Evolutionary conservation across 2,329 filamentous ascomycete genomes (phyloP).

Genomic region (Grosmannia huntii): DNA sequence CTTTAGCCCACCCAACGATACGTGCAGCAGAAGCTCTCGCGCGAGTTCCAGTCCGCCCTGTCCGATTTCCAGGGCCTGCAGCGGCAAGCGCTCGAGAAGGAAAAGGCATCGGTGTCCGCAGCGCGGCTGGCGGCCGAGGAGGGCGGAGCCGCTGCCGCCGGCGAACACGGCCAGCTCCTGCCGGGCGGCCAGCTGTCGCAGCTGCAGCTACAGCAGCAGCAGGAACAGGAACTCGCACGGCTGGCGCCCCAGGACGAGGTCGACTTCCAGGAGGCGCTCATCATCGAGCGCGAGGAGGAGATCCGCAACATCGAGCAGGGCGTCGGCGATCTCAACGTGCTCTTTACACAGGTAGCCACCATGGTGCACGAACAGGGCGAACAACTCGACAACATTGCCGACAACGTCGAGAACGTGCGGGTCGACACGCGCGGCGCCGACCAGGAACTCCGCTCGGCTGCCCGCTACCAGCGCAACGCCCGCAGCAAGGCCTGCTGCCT

Average conservation of each 20-base stretch:
- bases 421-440: constrained; percentile 78
- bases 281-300: constrained; percentile 91
- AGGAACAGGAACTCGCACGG: constrained; percentile 64
- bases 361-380: constrained; percentile 93
- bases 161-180: constrained; percentile 12
- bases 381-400: constrained; percentile 72
- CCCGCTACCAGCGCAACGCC: constrained; percentile 87
- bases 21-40: constrained; percentile 86
- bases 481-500: constrained; percentile 90
- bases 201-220: constrained; percentile 47
- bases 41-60: constrained; percentile 80
- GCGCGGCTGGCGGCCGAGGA: constrained; percentile 69
- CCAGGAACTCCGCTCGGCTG: constrained; percentile 71
- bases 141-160: constrained; percentile 20
- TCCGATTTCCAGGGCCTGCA: constrained; percentile 91
- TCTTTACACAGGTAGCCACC: constrained; percentile 95
- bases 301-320: constrained; percentile 96
- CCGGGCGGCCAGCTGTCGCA: constrained; percentile 29
- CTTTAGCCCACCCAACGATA: constrained; percentile 83
- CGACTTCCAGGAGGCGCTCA: constrained; percentile 91
- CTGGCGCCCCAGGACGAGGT: constrained; percentile 88
- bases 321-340: constrained; percentile 87
- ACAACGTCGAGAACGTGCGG: constrained; percentile 74
- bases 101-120: constrained; percentile 73
- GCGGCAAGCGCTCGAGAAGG: constrained; percentile 78